phyloP scores from a whole-genome alignment of 805 yeast species.

The Candida odintsovae region DNA sequence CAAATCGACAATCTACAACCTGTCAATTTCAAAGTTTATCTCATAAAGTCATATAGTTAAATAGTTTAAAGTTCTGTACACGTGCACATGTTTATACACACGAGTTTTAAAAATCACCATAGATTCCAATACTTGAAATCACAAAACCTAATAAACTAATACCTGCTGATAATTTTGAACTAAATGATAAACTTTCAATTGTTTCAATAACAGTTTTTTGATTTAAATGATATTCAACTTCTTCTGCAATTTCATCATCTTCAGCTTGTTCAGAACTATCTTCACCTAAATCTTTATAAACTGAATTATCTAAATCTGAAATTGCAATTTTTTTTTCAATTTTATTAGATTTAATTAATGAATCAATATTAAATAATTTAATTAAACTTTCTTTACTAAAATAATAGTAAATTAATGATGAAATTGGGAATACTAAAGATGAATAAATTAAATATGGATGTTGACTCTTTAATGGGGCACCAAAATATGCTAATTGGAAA shows the following conservation, averaged over 20 bases:
- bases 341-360: background rate
- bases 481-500: conserved; percentile 49
- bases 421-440: conserved; percentile 21
- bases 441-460: conserved; percentile 70
- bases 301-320: conserved; percentile 41
- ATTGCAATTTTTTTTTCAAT: conserved; percentile 24
- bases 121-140: conserved; percentile 47
- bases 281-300: conserved; percentile 37
- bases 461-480: conserved; percentile 48
- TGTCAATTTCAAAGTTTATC: background rate
- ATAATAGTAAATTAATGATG: conserved; percentile 10
- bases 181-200: conserved; percentile 29
- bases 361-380: conserved; percentile 6
- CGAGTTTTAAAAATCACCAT: conserved; percentile 47
- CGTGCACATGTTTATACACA: too few species aligned
- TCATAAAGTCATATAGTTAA: background rate
- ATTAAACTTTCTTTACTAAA: conserved; percentile 6
- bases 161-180: conserved; percentile 35
- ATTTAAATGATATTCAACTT: conserved; percentile 35
- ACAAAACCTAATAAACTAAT: conserved; percentile 41
- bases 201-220: conserved; percentile 31
- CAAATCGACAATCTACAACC: background rate
- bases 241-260: conserved; percentile 29
- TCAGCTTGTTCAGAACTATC: conserved; percentile 15
- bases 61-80: too few species aligned